Conservation (phyloP, 129 eudicot genomes). For the Smallanthus sonchifolius region DNA sequence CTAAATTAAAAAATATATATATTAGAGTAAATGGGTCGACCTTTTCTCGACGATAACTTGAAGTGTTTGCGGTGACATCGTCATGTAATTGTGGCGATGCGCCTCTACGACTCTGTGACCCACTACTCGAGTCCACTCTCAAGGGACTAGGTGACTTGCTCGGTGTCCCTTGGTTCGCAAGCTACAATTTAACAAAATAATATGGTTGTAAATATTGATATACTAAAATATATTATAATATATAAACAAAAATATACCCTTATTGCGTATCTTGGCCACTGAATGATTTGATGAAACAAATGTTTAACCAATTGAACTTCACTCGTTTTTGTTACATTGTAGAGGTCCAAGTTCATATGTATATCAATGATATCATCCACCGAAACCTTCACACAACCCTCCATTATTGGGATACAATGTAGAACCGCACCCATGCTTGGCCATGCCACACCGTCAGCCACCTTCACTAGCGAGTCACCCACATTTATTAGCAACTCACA, state of each 20-base stretch:
- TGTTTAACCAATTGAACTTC: neutral
- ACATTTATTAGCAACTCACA: neutral
- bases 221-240: no score
- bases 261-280: neutral
- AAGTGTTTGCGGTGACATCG: no score
- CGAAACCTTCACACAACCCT: neutral
- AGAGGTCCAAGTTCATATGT: no score
- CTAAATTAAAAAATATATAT: no score
- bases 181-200: neutral
- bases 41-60: neutral
- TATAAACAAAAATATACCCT: neutral
- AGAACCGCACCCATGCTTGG: neutral
- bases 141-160: neutral
- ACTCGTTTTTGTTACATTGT: neutral
- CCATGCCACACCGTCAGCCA: neutral
- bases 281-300: neutral
- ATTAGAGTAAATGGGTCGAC: no score
- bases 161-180: neutral
- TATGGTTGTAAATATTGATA: no score
- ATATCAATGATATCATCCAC: neutral
- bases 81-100: neutral
- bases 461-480: neutral
- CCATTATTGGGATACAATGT: neutral
- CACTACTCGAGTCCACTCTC: neutral
- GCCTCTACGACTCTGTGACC: no score